These are phyloP conservation scores for Venturia nashicola DNA, from an alignment of 2,329 filamentous ascomycete species.

Conservation along the genomic window DNA sequence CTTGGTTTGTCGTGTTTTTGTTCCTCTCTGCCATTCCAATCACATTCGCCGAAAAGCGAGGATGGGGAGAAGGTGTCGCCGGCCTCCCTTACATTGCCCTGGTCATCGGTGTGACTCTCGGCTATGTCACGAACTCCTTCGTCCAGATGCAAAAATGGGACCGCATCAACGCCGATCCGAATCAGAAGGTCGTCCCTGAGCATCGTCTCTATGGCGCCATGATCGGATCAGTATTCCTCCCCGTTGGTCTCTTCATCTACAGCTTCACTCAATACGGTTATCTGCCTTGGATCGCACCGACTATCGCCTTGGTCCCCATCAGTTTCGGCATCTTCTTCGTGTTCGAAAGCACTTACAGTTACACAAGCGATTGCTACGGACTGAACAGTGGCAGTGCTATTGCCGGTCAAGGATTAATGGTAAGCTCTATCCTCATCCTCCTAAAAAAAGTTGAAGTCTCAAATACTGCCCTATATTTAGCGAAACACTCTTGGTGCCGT, in stretches of 20 bases:
- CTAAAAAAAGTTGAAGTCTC: background rate
- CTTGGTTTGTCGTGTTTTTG: constrained; percentile 55
- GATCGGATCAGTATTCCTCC: constrained; percentile 39
- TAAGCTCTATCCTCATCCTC: background rate
- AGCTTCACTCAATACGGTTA: constrained; percentile 36
- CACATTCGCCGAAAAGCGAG: constrained; percentile 29
- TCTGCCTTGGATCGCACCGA: constrained; percentile 29
- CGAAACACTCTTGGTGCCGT: constrained; percentile 41
- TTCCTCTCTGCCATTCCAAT: constrained; percentile 37
- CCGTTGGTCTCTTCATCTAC: constrained; percentile 37
- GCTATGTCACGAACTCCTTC: constrained; percentile 20
- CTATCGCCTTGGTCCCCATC: constrained; percentile 28
- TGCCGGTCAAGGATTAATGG: constrained; percentile 1
- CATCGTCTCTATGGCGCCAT: constrained; percentile 37
- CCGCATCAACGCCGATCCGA: constrained; percentile 19
- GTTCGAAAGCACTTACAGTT: constrained; percentile 26
- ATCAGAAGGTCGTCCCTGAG: constrained; percentile 27
- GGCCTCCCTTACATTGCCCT: constrained; percentile 32
- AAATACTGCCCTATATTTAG: constrained; percentile 36
- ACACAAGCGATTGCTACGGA: constrained; percentile 22
- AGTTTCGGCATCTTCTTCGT: constrained; percentile 32
- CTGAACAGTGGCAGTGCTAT: constrained; percentile 4
- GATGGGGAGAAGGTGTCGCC: constrained; percentile 27
- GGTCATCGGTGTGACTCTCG: constrained; percentile 26
- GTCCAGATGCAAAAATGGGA: constrained; percentile 23